Base-by-base conservation (phyloP, 169 alveolate genomes). In the Plasmodium gallinaceum region DNA sequence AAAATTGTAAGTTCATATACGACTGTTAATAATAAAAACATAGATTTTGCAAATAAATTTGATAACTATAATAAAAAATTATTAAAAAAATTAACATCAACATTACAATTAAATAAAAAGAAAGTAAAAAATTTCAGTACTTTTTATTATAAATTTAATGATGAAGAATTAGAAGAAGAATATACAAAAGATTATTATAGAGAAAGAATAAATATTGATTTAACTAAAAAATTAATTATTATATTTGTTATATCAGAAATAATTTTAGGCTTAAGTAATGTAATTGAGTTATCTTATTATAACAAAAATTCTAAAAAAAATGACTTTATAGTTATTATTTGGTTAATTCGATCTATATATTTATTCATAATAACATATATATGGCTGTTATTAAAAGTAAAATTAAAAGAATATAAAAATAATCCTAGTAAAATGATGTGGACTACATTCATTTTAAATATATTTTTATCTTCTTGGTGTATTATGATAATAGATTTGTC, bases 261-360 rank as follows among this genome's bases (percentile, higher is more conserved):
- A 18, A 87, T 94, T 24, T 88, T 92, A 66, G 75, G 96, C 32
- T 90, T 93, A 14, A 43, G 95, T 54, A 97, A 97, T 0, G 94
- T 97, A 43, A 80, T 92, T 5, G 94, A 88, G 60, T 64, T 72
- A 64, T 90, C 92, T 22, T 37, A 60, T 68, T 92, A 70, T 45
- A 66, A 89, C 0, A 73, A 78, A 7, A 93, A 88, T 7, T 45
- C 58, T 24, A 65, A 88, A 26, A 71, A 88, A 54, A 93, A 74
- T 70, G 65, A 74, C 64, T 92, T 73, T 22, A 93, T 93, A 76
- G 93, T 74, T 26, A 92, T 86, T 1, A 93, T 94, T 39, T 96
- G 98, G 98, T 93, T 96, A 2, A 97, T 96, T 16, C 70, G 98
- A 37, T 94, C 96, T 18, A 90, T 95, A 18, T 96, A 95, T 72